Evolutionary conservation across 2,329 filamentous ascomycete genomes (phyloP).

Genomic region (Talaromyces sp.): DNA sequence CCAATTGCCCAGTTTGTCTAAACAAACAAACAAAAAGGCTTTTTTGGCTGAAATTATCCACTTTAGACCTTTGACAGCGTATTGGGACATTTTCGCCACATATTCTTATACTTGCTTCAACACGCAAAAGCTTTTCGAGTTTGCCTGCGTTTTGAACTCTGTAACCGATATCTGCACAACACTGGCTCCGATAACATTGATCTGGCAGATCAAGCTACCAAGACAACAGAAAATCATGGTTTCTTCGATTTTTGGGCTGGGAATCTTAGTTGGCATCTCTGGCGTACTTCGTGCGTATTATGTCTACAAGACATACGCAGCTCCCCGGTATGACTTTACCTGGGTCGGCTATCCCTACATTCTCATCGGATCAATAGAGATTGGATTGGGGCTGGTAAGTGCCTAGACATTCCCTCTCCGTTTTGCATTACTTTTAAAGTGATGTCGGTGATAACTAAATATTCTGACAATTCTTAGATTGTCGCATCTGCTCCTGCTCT

Average conservation of each 20-base stretch:
- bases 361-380: neutral
- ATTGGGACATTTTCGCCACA: neutral
- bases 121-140: neutral
- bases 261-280: neutral
- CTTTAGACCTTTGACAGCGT: neutral
- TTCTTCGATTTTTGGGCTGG: neutral
- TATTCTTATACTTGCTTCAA: neutral
- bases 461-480: neutral
- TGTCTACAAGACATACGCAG: neutral
- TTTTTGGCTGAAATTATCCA: neutral
- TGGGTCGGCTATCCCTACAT: neutral
- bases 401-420: neutral
- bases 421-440: neutral
- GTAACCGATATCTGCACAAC: neutral
- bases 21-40: neutral
- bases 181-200: neutral
- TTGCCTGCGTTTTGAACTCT: neutral
- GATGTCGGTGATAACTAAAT: neutral
- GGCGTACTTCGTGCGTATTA: neutral
- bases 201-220: neutral
- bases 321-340: neutral
- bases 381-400: neutral
- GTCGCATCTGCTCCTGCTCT: neutral
- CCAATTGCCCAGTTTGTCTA: neutral
- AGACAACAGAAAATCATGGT: neutral